These are phyloP conservation scores for Neoscytalidium dimidiatum DNA, from an alignment of 2,329 filamentous ascomycete genomes.

Conservation along the genomic window DNA sequence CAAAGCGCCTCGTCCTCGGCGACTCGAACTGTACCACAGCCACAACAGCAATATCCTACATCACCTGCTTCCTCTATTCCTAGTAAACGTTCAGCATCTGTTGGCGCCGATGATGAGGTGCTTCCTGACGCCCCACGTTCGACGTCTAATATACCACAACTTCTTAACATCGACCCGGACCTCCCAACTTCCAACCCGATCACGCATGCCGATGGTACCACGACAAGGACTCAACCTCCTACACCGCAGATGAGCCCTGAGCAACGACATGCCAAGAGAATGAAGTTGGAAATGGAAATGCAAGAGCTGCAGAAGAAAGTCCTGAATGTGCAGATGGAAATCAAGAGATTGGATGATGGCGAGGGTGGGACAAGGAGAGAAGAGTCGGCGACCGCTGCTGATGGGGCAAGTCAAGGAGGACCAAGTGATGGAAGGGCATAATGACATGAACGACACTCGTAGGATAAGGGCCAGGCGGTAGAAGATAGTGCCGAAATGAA, in stretches of 20 bases:
- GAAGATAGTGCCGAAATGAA: background rate
- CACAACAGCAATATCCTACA: constrained; percentile 17
- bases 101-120: constrained; percentile 1
- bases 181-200: background rate
- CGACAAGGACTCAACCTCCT: background rate
- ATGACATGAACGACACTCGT: background rate
- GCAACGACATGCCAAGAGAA: constrained; percentile 12
- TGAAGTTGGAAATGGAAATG: constrained; percentile 17
- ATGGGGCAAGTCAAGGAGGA: background rate
- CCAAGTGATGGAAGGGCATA: background rate
- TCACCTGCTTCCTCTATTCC: constrained; percentile 16
- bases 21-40: constrained; percentile 1
- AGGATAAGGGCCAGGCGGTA: background rate
- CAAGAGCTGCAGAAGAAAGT: constrained; percentile 11
- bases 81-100: constrained; percentile 15
- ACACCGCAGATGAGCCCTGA: constrained; percentile 17
- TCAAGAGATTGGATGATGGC: constrained; percentile 6
- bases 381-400: background rate
- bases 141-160: constrained; percentile 11
- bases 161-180: constrained; percentile 15
- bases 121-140: constrained; percentile 13
- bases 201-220: background rate
- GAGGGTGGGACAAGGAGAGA: background rate
- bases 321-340: constrained; percentile 14
- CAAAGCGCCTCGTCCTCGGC: background rate